Conservation (phyloP, 2,329 filamentous ascomycete genomes). For the Epichloe coenophiala region DNA sequence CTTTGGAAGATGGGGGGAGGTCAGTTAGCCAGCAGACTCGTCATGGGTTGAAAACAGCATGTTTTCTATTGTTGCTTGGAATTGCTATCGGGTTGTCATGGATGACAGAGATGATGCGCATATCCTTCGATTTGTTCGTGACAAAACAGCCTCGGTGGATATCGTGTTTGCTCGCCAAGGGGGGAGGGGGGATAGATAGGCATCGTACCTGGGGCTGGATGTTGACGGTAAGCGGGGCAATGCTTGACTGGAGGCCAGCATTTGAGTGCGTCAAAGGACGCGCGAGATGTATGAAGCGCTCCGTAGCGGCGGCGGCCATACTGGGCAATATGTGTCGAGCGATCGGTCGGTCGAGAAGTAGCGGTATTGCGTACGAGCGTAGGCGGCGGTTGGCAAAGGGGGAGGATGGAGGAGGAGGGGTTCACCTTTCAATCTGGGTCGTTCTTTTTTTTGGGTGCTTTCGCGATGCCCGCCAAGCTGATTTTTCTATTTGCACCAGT, state of each 20-base stretch:
- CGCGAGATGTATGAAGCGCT: slow-evolving; percentile 88
- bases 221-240: slow-evolving; percentile 83
- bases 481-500: slow-evolving; percentile 29
- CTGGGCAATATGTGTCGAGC: slow-evolving; percentile 29
- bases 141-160: neutral
- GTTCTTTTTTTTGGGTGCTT: neutral
- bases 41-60: neutral
- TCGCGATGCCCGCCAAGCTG: slow-evolving; percentile 24
- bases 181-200: neutral
- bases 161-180: neutral
- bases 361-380: slow-evolving; percentile 2
- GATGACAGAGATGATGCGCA: neutral
- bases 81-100: neutral
- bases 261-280: slow-evolving; percentile 76
- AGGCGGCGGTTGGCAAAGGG: slow-evolving; percentile 9
- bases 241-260: slow-evolving; percentile 68
- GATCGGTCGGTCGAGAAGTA: slow-evolving; percentile 4
- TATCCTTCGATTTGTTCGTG: neutral
- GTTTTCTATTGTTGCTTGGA: neutral
- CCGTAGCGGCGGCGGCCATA: slow-evolving; percentile 65
- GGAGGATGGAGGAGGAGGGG: slow-evolving; percentile 7
- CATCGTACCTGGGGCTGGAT: slow-evolving; percentile 84
- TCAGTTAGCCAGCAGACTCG: neutral
- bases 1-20: slow-evolving; percentile 21
- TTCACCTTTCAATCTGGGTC: neutral